Conservation (phyloP, 1,284 basidiomycete species). For the Grifola frondosa region DNA sequence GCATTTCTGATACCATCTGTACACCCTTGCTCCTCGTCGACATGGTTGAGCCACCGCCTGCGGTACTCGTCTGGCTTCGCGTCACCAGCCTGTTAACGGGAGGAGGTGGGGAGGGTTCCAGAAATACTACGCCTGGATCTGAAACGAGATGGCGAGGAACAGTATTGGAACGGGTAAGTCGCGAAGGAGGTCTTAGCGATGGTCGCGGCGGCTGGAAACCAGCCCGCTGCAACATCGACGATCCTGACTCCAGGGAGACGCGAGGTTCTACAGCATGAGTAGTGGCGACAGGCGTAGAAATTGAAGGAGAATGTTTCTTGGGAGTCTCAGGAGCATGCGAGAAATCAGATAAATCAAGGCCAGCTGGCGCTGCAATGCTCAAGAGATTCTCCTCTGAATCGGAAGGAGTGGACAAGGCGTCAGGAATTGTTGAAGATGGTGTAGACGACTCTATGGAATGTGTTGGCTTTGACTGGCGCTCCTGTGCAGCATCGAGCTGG, state of each 20-base stretch:
- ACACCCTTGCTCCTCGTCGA: constrained; percentile 74
- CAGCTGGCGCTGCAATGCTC: constrained; percentile 53
- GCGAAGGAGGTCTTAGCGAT: constrained; percentile 39
- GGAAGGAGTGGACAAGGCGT: constrained; percentile 29
- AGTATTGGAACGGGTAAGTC: constrained; percentile 58
- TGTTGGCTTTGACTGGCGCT: constrained; percentile 29
- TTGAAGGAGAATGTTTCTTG: constrained; percentile 22
- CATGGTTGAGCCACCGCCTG: constrained; percentile 33
- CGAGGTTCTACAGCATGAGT: constrained; percentile 29
- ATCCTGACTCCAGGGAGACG: constrained; percentile 45
- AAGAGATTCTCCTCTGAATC: constrained; percentile 56
- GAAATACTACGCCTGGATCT: no score
- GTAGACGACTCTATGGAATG: constrained; percentile 23
- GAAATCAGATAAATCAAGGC: constrained; percentile 62
- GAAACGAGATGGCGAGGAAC: constrained; percentile 43
- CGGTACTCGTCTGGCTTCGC: constrained; percentile 45
- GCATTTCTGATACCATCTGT: constrained; percentile 87
- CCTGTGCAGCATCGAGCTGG: constrained; percentile 51
- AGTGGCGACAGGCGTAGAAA: constrained; percentile 26
- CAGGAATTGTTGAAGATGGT: constrained; percentile 26
- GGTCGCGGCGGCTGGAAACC: constrained; percentile 49
- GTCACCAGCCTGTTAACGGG: constrained; percentile 43
- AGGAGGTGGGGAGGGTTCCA: no score
- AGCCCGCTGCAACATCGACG: constrained; percentile 49
- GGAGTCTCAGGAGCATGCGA: constrained; percentile 44